Base-by-base conservation (phyloP, 176 grass and related monocot species). In the Oryza brachyantha region DNA sequence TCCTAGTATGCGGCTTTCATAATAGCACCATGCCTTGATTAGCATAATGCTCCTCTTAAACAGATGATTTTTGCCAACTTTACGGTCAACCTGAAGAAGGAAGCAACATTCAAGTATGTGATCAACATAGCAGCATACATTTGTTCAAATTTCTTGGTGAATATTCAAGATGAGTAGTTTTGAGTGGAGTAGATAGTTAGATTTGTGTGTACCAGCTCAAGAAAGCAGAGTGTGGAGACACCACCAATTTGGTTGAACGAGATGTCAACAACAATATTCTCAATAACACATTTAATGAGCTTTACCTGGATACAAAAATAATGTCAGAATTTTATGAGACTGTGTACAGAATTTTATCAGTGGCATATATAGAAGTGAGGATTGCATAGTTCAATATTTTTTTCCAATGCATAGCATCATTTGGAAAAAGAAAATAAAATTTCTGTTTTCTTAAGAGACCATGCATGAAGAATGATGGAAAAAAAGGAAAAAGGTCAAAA, bases 231-330 rank as follows among this genome's bases (percentile, higher is more conserved):
- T 46, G 86, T 93, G 50, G 83, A 93, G 65, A 93, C 83, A 4
- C 90, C 90, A 84, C 90, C 90, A 84, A 86, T 76, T 84, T 92
- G 90, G 80, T 92, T 92, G 62, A 89, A 92, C 42, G 86, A 92
- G 40, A 92, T 92, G 79, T 92, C 86, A 28, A 93, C 90, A 84
- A 89, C 90, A 86, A 93, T 93, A 70, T 93, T 86, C 67, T 93
- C 86, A 61, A 93, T 86, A 68, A 89, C 83, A 78, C 90, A 93
- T 78, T 93, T 93, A 66, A 93, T 89, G 43, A 93, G 79, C 79
- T 89, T 93, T 32, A 93, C 90, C 90, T 93, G 90, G 57, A 46
- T 48, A 28, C 21, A 89, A 31, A 85, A 61, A 91, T 50, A 85
- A 87, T 26, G 5, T 12, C 10, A 61, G 7, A 62, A 57, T 5